These are phyloP conservation scores for Kalaharituber pfeilii DNA, from an alignment of 2,329 filamentous ascomycete species.

Conservation along the genomic window DNA sequence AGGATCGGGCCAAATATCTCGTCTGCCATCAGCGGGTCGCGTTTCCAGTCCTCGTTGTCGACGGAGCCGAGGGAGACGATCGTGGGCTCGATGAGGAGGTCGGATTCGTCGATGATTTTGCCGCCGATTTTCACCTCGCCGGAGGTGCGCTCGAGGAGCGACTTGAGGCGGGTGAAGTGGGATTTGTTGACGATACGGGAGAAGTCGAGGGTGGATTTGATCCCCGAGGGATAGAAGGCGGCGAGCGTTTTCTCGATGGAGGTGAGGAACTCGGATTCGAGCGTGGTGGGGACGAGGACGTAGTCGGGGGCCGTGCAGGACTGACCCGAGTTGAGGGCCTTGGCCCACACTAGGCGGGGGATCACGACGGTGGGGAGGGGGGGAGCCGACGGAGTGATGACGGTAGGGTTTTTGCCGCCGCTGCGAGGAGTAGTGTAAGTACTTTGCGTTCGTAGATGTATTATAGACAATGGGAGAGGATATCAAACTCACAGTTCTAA, in stretches of 20 bases:
- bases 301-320: slow-evolving; percentile 61
- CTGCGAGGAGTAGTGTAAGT: neutral
- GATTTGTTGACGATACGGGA: slow-evolving; percentile 61
- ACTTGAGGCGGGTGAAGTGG: slow-evolving; percentile 69
- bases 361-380: slow-evolving; percentile 55
- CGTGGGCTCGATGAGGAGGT: slow-evolving; percentile 79
- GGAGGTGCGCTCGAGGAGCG: slow-evolving; percentile 67
- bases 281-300: slow-evolving; percentile 51
- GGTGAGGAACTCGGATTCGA: slow-evolving; percentile 45
- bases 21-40: slow-evolving; percentile 62
- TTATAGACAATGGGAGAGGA: neutral
- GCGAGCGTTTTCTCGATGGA: slow-evolving; percentile 54
- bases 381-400: slow-evolving; percentile 60
- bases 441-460: neutral
- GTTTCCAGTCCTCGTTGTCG: slow-evolving; percentile 24
- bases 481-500: slow-evolving; percentile 55
- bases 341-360: slow-evolving; percentile 70
- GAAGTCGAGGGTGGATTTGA: slow-evolving; percentile 55
- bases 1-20: slow-evolving; percentile 91
- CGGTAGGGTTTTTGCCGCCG: slow-evolving; percentile 79
- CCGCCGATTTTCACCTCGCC: slow-evolving; percentile 82
- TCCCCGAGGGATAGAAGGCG: slow-evolving; percentile 70
- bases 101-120: slow-evolving; percentile 51
- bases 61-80: slow-evolving; percentile 61
- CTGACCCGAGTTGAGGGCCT: slow-evolving; percentile 72